Evolutionary conservation across 164 flowering plant species (phyloP), one percentile per base, ranked within the genome.

Genomic region (Santalum album): DNA sequence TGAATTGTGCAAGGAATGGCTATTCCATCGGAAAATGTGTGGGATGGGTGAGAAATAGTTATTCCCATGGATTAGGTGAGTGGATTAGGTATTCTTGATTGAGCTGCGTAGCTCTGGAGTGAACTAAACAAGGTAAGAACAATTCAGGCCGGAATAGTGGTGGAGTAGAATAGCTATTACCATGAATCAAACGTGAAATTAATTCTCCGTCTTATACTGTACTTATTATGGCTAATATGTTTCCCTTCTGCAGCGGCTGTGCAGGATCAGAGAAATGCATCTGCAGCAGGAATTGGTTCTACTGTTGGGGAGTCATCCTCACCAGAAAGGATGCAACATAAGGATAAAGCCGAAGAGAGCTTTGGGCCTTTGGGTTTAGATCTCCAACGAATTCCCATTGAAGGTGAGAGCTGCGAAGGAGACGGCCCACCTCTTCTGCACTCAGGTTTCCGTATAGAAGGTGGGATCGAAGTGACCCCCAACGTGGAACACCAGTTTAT

Each of bases 231-330:
- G n/a, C n/a, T n/a, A n/a, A n/a, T n/a, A n/a, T 40, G 14, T 26
- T 29, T 29, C 34, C 4, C 9, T 29, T 3, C 34, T 29, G 34
- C 9, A 91, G 98, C 62, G 68, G 96, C 96, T 21, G 71, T 82
- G 59, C 87, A 77, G 70, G 92, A 86, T 57, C 98, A 86, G 69
- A 75, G 75, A 72, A 78, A 76, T 65, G 83, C 78, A 20, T 83
- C 78, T 2, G 85, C 71, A 53, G 77, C 77, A 25, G 86, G 67
- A 23, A 68, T 78, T 39, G 86, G 71, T 63, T 84, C 96, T 7
- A 71, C 79, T 0, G 88, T 80, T 17, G 99, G 79, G 18, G 99
- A 94, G 65, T 87, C 92, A 18, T 86, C 96, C 19, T 85, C 87
- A 2, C 60, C 58, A 11, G 78, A 73, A 19, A 71, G 73, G 53